Evolutionary conservation across 768 basidiomycete species (phyloP), one percentile per base, ranked within the genome.

Genomic region (Suillus alpinus): DNA sequence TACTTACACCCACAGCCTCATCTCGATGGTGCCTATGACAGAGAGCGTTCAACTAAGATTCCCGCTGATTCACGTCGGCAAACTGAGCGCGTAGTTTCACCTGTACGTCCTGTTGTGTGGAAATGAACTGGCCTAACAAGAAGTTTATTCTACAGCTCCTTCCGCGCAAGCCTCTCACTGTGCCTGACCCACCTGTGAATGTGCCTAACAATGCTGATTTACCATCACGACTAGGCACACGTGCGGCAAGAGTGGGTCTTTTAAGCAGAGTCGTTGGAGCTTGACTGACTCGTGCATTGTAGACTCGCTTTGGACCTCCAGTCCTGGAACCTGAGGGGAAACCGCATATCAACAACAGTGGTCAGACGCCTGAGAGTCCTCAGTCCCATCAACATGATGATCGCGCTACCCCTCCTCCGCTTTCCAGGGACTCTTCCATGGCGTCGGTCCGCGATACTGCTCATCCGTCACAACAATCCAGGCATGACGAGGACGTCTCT

Each of bases 251-350:
- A 55, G 53, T 55, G 23, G 6, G 53, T 55, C 23, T 12, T 16
- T 6, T 39, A 37, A 9, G 23, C 16, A 55, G 18, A 14, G 37
- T 18, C 3, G 10, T 39, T 18, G 2, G 37, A 26, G 16, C 31
- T 61, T 12, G 57, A 20, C n/a, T 63, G 16, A 23, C 6, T 12
- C 2, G n/a, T 43, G 16, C 44, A 32, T 9, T 23, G 8, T 36
- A 73, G 73, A 74, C 74, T 40, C 73, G 72, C 9, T 73, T 73
- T 34, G 72, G 72, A 6, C 72, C 72, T n/a, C 72, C 72, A 3
- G 59, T 73, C 18, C 41, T 10, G 16, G 23, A 16, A 29, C 5
- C 6, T 10, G 53, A 55, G 37, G 53, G 34, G 23, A 39, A 39
- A 26, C 6, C 23, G 12, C 10, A 26, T 18, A 37, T 23, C 23